Evolutionary conservation across 805 yeast genomes (phyloP).

Genomic region (Candida piceae): DNA sequence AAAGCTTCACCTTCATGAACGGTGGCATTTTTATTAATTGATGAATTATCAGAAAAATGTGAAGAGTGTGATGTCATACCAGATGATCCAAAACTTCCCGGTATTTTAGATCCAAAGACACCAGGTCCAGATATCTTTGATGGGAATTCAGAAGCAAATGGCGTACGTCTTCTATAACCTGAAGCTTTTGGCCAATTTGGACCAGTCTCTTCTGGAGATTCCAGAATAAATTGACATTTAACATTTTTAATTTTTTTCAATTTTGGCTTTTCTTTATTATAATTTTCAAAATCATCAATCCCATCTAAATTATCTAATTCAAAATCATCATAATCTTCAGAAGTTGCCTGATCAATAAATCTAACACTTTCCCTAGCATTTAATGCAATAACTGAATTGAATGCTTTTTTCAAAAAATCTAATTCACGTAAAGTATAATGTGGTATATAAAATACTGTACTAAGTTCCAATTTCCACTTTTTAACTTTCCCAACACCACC

Average conservation of each 20-base stretch:
- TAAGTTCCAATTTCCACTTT: slow-evolving; percentile 48
- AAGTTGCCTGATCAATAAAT: slow-evolving; percentile 44
- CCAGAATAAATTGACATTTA: slow-evolving; percentile 29
- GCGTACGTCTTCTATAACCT: slow-evolving; percentile 40
- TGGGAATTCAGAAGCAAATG: slow-evolving; percentile 35
- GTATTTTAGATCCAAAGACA: slow-evolving; percentile 6
- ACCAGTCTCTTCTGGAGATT: slow-evolving; percentile 39
- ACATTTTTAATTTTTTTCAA: neutral
- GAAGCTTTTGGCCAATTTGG: slow-evolving; percentile 48
- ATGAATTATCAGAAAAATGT: neutral
- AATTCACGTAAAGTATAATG: slow-evolving; percentile 54
- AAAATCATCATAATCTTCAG: slow-evolving; percentile 11
- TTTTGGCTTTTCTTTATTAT: slow-evolving; percentile 11
- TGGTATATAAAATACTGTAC: slow-evolving; percentile 45
- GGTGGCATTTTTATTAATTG: slow-evolving; percentile 3
- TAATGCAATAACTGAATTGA: slow-evolving; percentile 47
- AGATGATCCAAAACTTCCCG: neutral
- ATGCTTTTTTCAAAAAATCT: slow-evolving; percentile 51
- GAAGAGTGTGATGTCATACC: neutral
- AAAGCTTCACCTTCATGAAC: slow-evolving; percentile 8
- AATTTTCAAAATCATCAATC: slow-evolving; percentile 20
- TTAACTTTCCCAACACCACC: slow-evolving; percentile 66
- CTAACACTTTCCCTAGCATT: slow-evolving; percentile 62
- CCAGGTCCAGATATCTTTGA: slow-evolving; percentile 11
- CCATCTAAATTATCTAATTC: slow-evolving; percentile 4